Percentiles rank a stretch among this genome's conserved stretches.
These are phyloP conservation scores for Neoboletus brunneissimus DNA, from an alignment of 768 basidiomycete species.

Conservation along the genomic window DNA sequence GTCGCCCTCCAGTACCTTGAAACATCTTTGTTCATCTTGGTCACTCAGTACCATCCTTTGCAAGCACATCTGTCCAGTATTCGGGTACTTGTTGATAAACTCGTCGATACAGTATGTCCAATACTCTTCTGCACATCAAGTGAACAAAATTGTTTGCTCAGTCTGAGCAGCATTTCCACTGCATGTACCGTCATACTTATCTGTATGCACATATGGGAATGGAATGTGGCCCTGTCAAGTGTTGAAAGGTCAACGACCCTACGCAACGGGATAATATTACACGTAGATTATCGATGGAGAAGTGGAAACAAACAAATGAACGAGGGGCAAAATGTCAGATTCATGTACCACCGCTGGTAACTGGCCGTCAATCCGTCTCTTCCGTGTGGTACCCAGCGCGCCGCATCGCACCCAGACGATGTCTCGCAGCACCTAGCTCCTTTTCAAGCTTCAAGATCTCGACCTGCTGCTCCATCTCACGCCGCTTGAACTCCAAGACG, in stretches of 20 bases:
- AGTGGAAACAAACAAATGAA: slow-evolving; percentile 10
- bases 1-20: neutral
- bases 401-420: slow-evolving; percentile 79
- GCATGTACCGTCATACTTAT: neutral
- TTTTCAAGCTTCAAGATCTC: slow-evolving; percentile 96
- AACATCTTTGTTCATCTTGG: neutral
- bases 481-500: slow-evolving; percentile 90
- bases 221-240: neutral
- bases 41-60: neutral
- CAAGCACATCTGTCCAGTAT: neutral
- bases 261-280: slow-evolving; percentile 20
- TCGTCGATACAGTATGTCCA: neutral
- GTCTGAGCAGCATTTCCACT: neutral
- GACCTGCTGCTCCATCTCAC: slow-evolving; percentile 99
- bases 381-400: slow-evolving; percentile 88
- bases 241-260: neutral
- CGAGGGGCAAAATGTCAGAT: neutral
- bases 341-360: neutral
- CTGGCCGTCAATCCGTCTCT: slow-evolving; percentile 58
- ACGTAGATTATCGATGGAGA: slow-evolving; percentile 21
- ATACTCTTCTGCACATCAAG: neutral
- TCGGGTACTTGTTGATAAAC: neutral
- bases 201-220: neutral
- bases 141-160: neutral
- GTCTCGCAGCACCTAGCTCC: slow-evolving; percentile 84